Percentiles rank a stretch among this genome's conserved stretches.
Conservation (phyloP, 2,329 filamentous ascomycete species). For the Xylaria sp. region DNA sequence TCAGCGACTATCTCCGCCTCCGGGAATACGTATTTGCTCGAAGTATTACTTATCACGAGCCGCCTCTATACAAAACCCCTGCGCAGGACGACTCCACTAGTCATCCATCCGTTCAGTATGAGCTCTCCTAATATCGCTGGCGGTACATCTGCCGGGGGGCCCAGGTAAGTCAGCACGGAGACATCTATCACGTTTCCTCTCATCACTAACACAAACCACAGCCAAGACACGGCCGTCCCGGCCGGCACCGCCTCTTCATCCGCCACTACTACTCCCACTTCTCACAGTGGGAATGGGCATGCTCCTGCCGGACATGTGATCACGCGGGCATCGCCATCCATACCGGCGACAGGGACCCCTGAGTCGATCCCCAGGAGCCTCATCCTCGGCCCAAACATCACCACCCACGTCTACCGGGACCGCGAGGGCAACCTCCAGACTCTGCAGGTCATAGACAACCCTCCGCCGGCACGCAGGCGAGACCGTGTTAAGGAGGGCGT, state of each 20-base stretch:
- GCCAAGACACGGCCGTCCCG: not conserved
- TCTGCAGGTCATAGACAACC: not conserved
- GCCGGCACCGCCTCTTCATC: not conserved
- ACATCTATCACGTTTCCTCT: not conserved
- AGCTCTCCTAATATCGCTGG: conserved; percentile 4
- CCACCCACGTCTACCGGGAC: not conserved
- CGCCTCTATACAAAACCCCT: not conserved
- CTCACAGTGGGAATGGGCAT: not conserved
- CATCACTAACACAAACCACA: not conserved
- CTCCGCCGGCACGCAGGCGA: not conserved
- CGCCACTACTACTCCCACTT: not conserved
- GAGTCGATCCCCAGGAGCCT: not conserved
- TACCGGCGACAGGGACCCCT: not conserved
- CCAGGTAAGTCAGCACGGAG: conserved; percentile 4
- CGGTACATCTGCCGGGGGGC: not conserved
- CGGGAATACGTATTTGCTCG: not conserved
- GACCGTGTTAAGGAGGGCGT: not conserved
- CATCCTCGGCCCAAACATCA: not conserved
- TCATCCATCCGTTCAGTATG: not conserved
- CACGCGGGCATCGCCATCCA: not conserved
- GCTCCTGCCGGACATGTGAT: not conserved
- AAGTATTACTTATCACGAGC: not conserved
- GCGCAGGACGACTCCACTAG: not conserved
- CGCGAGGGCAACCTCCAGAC: not conserved
- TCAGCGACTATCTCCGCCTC: not conserved